phyloP scores from a whole-genome alignment of 495 filamentous ascomycete species.

The Neurospora terricola region DNA sequence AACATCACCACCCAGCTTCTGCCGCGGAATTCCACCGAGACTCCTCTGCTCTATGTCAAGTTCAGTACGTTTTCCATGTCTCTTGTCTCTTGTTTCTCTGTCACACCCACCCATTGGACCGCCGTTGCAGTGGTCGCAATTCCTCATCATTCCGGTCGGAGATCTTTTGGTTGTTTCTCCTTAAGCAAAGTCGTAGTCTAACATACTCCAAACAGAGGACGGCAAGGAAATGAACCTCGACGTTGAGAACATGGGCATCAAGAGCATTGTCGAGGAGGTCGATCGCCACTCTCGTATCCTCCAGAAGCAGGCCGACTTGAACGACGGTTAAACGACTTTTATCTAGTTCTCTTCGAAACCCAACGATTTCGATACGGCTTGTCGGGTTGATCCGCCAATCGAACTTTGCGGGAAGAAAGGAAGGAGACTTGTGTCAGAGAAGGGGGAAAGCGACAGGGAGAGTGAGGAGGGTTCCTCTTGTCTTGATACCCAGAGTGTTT shows the following conservation, averaged over 20 bases:
- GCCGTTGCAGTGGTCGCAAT: not conserved
- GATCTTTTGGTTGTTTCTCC: no score
- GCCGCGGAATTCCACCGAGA: conserved; percentile 50
- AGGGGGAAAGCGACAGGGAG: not conserved
- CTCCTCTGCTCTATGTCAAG: conserved; percentile 59
- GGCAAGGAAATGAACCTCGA: conserved; percentile 67
- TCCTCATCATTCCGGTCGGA: no score
- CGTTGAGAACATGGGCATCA: conserved; percentile 67
- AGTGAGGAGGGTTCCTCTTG: not conserved
- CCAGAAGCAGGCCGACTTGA: conserved; percentile 71
- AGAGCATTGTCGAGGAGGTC: conserved; percentile 78
- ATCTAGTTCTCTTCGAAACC: not conserved
- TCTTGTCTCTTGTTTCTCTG: not conserved
- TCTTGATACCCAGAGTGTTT: not conserved
- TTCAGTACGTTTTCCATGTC: conserved; percentile 72
- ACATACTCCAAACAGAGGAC: no score
- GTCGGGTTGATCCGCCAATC: not conserved
- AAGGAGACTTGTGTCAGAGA: not conserved
- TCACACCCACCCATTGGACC: not conserved
- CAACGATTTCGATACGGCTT: not conserved
- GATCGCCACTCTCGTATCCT: conserved; percentile 77
- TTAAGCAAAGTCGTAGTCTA: no score
- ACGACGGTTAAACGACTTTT: conserved; percentile 32
- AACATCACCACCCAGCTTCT: conserved; percentile 73
- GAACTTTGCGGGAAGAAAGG: not conserved